Evolutionary conservation across 805 yeast species (phyloP).

Genomic region (Candida caryicola): DNA sequence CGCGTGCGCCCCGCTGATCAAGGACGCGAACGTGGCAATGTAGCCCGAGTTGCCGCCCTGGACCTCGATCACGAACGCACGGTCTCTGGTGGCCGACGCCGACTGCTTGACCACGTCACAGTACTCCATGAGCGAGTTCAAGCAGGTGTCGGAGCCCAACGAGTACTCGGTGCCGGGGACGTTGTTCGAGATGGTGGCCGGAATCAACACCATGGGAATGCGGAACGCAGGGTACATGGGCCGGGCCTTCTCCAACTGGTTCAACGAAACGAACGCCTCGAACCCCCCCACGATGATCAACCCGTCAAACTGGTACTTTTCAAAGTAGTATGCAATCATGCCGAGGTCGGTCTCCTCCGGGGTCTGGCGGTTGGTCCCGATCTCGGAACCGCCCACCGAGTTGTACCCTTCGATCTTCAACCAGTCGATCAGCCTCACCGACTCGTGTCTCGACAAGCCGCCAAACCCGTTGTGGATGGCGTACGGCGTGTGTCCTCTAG

Average conservation of each 20-base stretch:
- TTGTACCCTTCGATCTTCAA: conserved; percentile 86
- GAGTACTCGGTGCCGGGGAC: conserved; percentile 99
- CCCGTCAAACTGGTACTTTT: conserved; percentile 84
- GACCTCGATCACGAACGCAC: conserved; percentile 95
- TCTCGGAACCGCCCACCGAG: conserved; percentile 89
- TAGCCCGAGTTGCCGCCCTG: conserved; percentile 98
- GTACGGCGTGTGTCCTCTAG: conserved; percentile 85
- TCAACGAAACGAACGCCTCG: conserved; percentile 88
- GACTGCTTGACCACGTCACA: conserved; percentile 94
- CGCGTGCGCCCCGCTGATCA: conserved; percentile 88
- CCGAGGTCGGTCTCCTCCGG: conserved; percentile 83
- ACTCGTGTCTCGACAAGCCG: conserved; percentile 87
- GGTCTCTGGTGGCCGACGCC: conserved; percentile 89
- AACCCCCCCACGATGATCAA: conserved; percentile 92
- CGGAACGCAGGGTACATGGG: conserved; percentile 81
- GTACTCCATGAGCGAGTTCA: conserved; percentile 84
- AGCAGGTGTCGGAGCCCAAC: conserved; percentile 91
- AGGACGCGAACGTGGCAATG: conserved; percentile 80
- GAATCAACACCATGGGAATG: conserved; percentile 90
- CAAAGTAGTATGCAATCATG: conserved; percentile 87
- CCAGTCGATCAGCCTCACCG: conserved; percentile 75
- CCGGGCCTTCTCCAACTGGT: conserved; percentile 78
- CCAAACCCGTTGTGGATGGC: conserved; percentile 93
- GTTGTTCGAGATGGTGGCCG: conserved; percentile 94
- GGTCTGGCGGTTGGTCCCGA: conserved; percentile 89